Base-by-base conservation (phyloP, 345 rosid species). In the rapeseed (Brassica napus) region DNA sequence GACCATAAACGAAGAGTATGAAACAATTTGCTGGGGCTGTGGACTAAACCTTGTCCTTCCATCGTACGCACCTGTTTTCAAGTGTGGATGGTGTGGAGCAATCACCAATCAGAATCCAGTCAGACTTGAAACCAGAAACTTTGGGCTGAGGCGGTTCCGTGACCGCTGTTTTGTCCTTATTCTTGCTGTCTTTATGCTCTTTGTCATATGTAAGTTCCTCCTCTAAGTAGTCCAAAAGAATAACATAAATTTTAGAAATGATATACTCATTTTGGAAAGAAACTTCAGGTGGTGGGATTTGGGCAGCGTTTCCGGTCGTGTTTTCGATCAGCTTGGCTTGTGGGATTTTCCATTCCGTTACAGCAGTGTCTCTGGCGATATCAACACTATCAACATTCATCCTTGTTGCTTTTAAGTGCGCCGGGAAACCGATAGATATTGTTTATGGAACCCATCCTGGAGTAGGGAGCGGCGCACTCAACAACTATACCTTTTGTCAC, bases 11-110 rank as follows among this genome's bases (percentile, higher is more conserved):
- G 91, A 88, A 82, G 93, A 86, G 58, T 79, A 76, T 65, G 97
- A 89, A 83, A 81, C 87, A 72, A 60, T 76, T 24, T 92, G 98
- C 76, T 92, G 98, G 97, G 98, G 98, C 18, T 94, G 98, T 79
- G 98, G 97, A 73, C 74, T 92, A 58, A 88, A 84, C 59, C 90
- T 89, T 74, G 84, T 88, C 75, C 91, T 89, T 74, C 93, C 94
- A 3, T 82, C 97, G 34, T 80, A 84, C 12, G 69, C 91, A 0
- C 88, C 88, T 71, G 65, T 88, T 85, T 92, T 94, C 74, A 92
- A 91, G 82, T 94, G 97, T 62, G 92, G 94, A 21, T 94, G 97
- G 98, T 94, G 98, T 86, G 98, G 97, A 81, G 98, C 98, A 26
- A 82, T 94, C 74, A 91, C 98, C 4, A 84, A 82, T 77, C 88